These are phyloP conservation scores for Talaromyces trachyspermus DNA, from an alignment of 495 filamentous ascomycete species.

Conservation along the genomic window DNA sequence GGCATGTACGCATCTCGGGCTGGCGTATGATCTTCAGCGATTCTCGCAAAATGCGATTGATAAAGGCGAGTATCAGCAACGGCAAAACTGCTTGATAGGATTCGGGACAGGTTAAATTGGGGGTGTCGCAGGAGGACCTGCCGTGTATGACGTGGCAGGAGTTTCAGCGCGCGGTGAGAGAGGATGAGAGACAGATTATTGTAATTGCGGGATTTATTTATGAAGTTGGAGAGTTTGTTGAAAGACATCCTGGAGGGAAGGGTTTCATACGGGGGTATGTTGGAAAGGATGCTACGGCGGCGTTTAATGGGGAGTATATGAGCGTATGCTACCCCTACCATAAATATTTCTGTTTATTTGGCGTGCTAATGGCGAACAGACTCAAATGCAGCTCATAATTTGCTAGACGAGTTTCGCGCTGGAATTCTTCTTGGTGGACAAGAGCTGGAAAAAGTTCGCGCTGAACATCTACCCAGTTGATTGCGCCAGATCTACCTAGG, in stretches of 20 bases:
- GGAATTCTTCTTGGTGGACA: constrained; percentile 93
- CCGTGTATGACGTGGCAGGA: constrained; percentile 97
- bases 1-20: constrained; percentile 84
- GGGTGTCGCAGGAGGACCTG: constrained; percentile 90
- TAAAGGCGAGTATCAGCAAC: constrained; percentile 95
- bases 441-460: constrained; percentile 97
- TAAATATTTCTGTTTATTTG: no score
- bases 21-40: constrained; percentile 93
- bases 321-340: no score
- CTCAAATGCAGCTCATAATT: constrained; percentile 95
- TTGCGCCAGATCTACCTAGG: no score
- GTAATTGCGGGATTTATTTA: constrained; percentile 93
- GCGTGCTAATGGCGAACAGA: no score
- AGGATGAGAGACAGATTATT: constrained; percentile 78
- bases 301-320: constrained; percentile 99
- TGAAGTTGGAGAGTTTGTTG: constrained; percentile 90
- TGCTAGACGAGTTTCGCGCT: constrained; percentile 91
- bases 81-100: constrained; percentile 99
- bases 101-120: constrained; percentile 88
- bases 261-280: constrained; percentile 86
- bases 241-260: constrained; percentile 94
- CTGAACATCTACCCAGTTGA: no score
- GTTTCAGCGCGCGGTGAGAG: constrained; percentile 77
- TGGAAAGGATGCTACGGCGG: constrained; percentile 96
- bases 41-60: constrained; percentile 98